Base-by-base conservation (phyloP, 371 early-diverging fungal species). In the Mycotypha africana region DNA sequence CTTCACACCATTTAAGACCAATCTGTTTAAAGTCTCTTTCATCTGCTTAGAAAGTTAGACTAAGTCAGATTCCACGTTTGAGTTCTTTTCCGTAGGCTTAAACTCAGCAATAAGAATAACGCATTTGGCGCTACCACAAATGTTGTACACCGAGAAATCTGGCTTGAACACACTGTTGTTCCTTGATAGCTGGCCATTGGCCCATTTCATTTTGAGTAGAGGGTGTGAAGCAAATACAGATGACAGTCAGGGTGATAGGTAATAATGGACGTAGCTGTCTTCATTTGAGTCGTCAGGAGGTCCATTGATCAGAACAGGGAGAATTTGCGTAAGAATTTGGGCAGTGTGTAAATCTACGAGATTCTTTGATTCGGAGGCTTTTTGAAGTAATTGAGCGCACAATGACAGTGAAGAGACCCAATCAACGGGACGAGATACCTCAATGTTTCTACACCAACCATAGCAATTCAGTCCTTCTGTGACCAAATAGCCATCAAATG, bases 11-110 rank as follows among this genome's bases (percentile, higher is more conserved):
- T 35, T 48, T 3, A 19, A 20, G 10, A 54, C 25, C 34, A 55
- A 35, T 14, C 34, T 30, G 54, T 48, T 53, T 22, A 48, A n/a
- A 4, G 45, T 45, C 0, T 9, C 9, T 26, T 45, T 54, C 49
- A 54, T 48, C 16, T 54, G 55, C 25, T 48, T 48, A 1, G 30
- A 25, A 39, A 54, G 45, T 15, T 54, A 48, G 0, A 54, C 35
- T 26, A 53, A 28, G 24, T 47, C 48, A 21, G 54, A 47, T 47
- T 53, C 45, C 10, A 54, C 28, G 22, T 53, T 40, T 0, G 48
- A 47, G 16, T 53, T 47, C 21, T 47, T 17, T 0, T 53, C 44
- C 0, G 26, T 26, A 10, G 32, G 44, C 23, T 53, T 53, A 17
- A 53, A 53, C 22, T 47, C 54, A 16, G 48, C 42, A 39, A 47